Evolutionary conservation across 768 basidiomycete genomes (phyloP).

Genomic region (Rhizopogon rudus): DNA sequence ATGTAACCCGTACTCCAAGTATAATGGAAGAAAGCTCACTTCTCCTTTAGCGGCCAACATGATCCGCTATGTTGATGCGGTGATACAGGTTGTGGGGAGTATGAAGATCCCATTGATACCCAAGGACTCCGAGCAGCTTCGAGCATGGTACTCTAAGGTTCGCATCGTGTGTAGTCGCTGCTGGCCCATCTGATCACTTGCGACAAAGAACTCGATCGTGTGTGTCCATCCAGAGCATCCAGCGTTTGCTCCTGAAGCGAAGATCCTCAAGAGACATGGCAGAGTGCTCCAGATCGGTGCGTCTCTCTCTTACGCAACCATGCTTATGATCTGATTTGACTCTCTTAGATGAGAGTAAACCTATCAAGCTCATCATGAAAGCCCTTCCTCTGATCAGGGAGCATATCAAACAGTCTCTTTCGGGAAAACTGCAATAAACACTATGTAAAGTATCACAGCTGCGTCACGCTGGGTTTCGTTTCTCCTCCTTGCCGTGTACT

Average conservation of each 20-base stretch:
- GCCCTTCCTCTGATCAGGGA: conserved; percentile 61
- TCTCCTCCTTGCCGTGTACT: not conserved
- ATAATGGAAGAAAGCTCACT: not conserved
- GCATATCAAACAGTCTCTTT: conserved; percentile 38
- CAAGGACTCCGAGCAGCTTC: conserved; percentile 48
- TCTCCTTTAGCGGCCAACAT: conserved; percentile 39
- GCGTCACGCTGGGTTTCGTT: not conserved
- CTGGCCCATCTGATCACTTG: conserved; percentile 6
- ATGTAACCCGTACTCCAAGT: conserved; percentile 13
- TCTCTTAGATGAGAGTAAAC: conserved; percentile 57
- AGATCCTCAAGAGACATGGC: conserved; percentile 57
- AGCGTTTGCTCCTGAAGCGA: conserved; percentile 34
- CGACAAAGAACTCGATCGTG: conserved; percentile 64
- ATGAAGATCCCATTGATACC: conserved; percentile 51
- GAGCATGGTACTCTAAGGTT: conserved; percentile 73
- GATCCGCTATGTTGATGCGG: conserved; percentile 58
- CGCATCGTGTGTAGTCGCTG: conserved; percentile 8
- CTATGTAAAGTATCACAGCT: not conserved
- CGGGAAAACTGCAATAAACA: conserved; percentile 1
- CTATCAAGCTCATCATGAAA: conserved; percentile 68
- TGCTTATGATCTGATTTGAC: not conserved
- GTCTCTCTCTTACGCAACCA: conserved; percentile 7
- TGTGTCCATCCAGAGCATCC: conserved; percentile 64
- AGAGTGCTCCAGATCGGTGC: conserved; percentile 58
- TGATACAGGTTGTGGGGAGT: conserved; percentile 77